Percentiles rank a stretch among this genome's conserved stretches.
These are phyloP conservation scores for Sugiyamaella lignohabitans DNA, from an alignment of 805 yeast species.

Conservation along the genomic window DNA sequence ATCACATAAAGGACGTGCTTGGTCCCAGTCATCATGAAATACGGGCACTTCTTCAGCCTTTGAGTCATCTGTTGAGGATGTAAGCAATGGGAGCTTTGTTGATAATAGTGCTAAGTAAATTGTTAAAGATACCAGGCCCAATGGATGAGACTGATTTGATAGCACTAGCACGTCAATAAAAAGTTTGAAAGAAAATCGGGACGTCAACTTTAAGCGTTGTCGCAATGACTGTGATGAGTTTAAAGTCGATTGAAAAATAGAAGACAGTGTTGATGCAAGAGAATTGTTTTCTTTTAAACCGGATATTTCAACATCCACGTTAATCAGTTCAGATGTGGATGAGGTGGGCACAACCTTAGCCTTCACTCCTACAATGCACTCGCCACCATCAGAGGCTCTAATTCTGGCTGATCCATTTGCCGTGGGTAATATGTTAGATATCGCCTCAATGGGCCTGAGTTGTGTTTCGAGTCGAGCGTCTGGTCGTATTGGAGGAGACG, in stretches of 20 bases:
- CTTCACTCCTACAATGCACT: slow-evolving; percentile 87
- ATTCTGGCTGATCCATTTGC: slow-evolving; percentile 92
- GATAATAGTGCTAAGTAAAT: slow-evolving; percentile 74
- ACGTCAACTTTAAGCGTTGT: slow-evolving; percentile 53
- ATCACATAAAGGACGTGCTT: slow-evolving; percentile 42
- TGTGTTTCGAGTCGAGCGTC: slow-evolving; percentile 74
- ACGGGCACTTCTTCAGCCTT: slow-evolving; percentile 80
- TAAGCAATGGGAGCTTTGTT: slow-evolving; percentile 65
- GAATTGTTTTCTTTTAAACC: slow-evolving; percentile 77
- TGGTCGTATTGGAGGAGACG: slow-evolving; percentile 63
- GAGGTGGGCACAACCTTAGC: slow-evolving; percentile 58
- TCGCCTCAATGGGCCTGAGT: slow-evolving; percentile 81
- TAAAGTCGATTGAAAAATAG: slow-evolving; percentile 47
- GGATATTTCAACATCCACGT: slow-evolving; percentile 62
- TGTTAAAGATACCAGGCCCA: slow-evolving; percentile 73
- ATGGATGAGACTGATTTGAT: slow-evolving; percentile 72
- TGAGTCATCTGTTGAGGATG: slow-evolving; percentile 58
- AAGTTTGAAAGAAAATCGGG: slow-evolving; percentile 68
- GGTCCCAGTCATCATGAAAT: slow-evolving; percentile 82
- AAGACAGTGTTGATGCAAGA: slow-evolving; percentile 49
- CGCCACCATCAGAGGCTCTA: slow-evolving; percentile 82
- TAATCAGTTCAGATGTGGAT: slow-evolving; percentile 46
- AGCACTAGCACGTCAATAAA: slow-evolving; percentile 75
- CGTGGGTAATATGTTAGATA: slow-evolving; percentile 70
- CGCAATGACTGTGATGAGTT: slow-evolving; percentile 42